Evolutionary conservation across 2,329 filamentous ascomycete species (phyloP).

Genomic region (Fusarium haematococcum): DNA sequence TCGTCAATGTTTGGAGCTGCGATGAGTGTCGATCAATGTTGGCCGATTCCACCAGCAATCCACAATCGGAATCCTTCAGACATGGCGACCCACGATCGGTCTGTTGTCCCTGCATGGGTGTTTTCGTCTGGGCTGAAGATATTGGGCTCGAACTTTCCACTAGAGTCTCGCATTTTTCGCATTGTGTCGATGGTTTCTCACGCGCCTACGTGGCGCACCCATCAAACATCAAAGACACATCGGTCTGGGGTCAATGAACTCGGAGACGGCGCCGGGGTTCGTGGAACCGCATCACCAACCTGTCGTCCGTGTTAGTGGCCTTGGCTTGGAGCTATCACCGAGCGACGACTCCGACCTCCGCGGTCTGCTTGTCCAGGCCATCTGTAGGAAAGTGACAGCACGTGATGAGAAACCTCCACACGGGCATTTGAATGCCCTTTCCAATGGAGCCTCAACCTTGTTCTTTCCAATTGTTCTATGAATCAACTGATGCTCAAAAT

Average conservation of each 20-base stretch:
- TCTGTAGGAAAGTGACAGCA: background rate
- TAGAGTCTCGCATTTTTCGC: background rate
- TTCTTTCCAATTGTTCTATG: background rate
- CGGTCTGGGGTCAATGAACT: background rate
- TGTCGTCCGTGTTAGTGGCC: background rate
- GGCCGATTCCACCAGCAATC: slow-evolving; percentile 8
- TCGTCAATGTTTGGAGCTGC: background rate
- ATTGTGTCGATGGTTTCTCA: background rate
- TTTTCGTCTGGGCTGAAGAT: background rate
- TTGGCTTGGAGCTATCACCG: slow-evolving; percentile 3
- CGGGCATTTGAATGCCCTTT: background rate
- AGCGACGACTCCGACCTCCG: background rate
- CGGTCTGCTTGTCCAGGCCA: background rate
- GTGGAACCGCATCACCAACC: slow-evolving; percentile 1
- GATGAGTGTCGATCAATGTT: slow-evolving; percentile 8
- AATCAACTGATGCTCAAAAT: background rate
- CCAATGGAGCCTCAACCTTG: background rate
- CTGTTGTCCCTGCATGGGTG: background rate
- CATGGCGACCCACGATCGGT: background rate
- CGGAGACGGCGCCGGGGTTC: background rate
- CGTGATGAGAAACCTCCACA: background rate
- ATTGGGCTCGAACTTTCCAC: background rate
- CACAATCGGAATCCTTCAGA: slow-evolving; percentile 22
- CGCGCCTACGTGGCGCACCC: slow-evolving; percentile 14
- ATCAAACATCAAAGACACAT: background rate